Evolutionary conservation across 208 protist genomes (phyloP), one percentile per base, ranked within the genome.

Genomic region (Acanthamoeba lenticulata): DNA sequence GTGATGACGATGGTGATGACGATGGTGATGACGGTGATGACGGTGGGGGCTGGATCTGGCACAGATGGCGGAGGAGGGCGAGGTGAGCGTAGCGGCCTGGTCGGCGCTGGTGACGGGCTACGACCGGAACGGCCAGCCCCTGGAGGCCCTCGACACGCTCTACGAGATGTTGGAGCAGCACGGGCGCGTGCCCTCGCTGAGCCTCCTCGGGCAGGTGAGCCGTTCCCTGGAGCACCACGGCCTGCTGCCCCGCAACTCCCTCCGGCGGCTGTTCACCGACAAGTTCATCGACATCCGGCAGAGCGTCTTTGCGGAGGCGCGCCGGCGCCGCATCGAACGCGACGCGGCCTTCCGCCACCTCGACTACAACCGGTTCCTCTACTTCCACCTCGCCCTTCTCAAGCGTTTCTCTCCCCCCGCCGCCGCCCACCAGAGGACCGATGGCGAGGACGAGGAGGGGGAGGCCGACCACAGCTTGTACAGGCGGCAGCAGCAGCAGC

Each of bases 361-460:
- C 5, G 69, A 38, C 69, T 79, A 42, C 69, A 79, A 79, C 69
- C 69, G 69, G 24, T 44, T 79, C 36, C 69, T 79, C 69, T 79
- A 79, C 69, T 79, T 79, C 36, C 69, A 79, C 36, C 69, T 79
- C 27, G 24, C 36, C 17, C 69, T 79, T 7, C 13, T 79, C 32
- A 9, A 5, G 34, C 38, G 24, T 15, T 79, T 24, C 29, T 42
- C 3, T 42, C 6, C 69, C 17, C 29, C 69, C 69, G 27, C n/a
- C 38, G 27, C n/a, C 29, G n/a, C 36, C 69, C n/a, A n/a, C n/a
- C n/a, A n/a, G n/a, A n/a, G n/a, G n/a, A n/a, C n/a, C n/a, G n/a
- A n/a, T n/a, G n/a, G n/a, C n/a, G n/a, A n/a, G n/a, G n/a, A n/a
- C n/a, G n/a, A n/a, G n/a, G n/a, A n/a, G n/a, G n/a, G n/a, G n/a